phyloP scores from a whole-genome alignment of 2,329 filamentous ascomycete genomes.

The Knoxdaviesia proteae region DNA sequence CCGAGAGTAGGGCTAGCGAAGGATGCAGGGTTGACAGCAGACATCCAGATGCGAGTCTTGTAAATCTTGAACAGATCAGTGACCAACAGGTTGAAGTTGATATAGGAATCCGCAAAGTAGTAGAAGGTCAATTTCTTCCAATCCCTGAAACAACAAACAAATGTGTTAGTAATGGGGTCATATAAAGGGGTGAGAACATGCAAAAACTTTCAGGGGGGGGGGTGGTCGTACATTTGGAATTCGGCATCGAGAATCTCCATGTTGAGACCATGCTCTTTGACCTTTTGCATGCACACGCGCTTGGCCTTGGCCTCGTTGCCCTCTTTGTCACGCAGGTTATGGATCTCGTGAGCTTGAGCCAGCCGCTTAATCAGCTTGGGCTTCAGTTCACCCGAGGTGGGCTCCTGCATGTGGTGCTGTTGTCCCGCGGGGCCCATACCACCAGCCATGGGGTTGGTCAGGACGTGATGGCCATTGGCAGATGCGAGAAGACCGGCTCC shows the following conservation, averaged over 20 bases:
- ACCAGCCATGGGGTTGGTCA: slow-evolving; percentile 30
- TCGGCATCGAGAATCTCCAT: slow-evolving; percentile 99
- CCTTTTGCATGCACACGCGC: slow-evolving; percentile 88
- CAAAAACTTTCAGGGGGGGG: not conserved
- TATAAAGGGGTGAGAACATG: slow-evolving; percentile 1
- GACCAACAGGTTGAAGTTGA: slow-evolving; percentile 96
- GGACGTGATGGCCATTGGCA: not conserved
- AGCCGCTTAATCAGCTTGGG: slow-evolving; percentile 94
- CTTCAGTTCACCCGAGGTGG: slow-evolving; percentile 57
- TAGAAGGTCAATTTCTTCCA: slow-evolving; percentile 99
- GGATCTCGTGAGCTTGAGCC: slow-evolving; percentile 77
- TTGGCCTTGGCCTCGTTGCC: slow-evolving; percentile 96
- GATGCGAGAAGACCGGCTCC: slow-evolving; percentile 27
- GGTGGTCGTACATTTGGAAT: slow-evolving; percentile 72
- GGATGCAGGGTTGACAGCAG: slow-evolving; percentile 90
- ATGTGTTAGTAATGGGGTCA: slow-evolving; percentile 8
- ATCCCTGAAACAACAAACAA: slow-evolving; percentile 39
- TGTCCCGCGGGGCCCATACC: slow-evolving; percentile 52
- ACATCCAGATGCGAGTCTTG: slow-evolving; percentile 99
- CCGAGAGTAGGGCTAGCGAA: slow-evolving; percentile 65
- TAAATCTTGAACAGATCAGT: slow-evolving; percentile 98
- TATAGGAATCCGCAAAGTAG: slow-evolving; percentile 94
- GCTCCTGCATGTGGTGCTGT: slow-evolving; percentile 53
- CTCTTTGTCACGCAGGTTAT: slow-evolving; percentile 81
- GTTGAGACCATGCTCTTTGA: slow-evolving; percentile 77